Evolutionary conservation across 805 yeast species (phyloP).

Genomic region (Myxozyma lipomycoides): DNA sequence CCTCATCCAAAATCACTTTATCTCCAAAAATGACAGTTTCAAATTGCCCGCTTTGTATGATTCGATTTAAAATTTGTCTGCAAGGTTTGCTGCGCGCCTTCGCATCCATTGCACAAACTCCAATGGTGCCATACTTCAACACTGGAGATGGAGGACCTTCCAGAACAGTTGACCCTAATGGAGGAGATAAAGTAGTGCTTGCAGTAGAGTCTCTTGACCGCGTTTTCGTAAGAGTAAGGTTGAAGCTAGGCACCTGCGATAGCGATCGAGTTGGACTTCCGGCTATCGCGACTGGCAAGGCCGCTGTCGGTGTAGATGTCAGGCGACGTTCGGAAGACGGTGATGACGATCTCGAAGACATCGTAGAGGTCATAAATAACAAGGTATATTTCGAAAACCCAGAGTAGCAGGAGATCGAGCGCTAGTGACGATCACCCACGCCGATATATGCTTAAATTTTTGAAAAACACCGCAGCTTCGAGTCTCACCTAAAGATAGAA

Average conservation of each 20-base stretch:
- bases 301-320: no score
- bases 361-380: slow-evolving; percentile 6
- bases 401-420: no score
- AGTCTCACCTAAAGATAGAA: no score
- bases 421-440: no score
- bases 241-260: slow-evolving; percentile 3
- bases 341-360: slow-evolving; percentile 12
- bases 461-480: no score
- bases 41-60: slow-evolving; percentile 85
- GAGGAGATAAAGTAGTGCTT: slow-evolving; percentile 6
- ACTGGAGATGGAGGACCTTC: slow-evolving; percentile 26
- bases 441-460: no score
- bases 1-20: slow-evolving; percentile 89
- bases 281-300: background rate
- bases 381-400: background rate
- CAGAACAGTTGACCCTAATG: slow-evolving; percentile 20
- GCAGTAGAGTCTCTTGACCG: slow-evolving; percentile 19
- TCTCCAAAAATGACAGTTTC: slow-evolving; percentile 97
- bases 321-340: slow-evolving; percentile 7
- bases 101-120: slow-evolving; percentile 98
- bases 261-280: slow-evolving; percentile 19
- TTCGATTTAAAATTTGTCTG: slow-evolving; percentile 77
- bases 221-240: slow-evolving; percentile 20
- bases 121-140: slow-evolving; percentile 73
- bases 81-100: slow-evolving; percentile 96